Evolutionary conservation across 352 stramenopile species (phyloP), one percentile per base, ranked within the genome.

Genomic region (Phytophthora tentaculata): DNA sequence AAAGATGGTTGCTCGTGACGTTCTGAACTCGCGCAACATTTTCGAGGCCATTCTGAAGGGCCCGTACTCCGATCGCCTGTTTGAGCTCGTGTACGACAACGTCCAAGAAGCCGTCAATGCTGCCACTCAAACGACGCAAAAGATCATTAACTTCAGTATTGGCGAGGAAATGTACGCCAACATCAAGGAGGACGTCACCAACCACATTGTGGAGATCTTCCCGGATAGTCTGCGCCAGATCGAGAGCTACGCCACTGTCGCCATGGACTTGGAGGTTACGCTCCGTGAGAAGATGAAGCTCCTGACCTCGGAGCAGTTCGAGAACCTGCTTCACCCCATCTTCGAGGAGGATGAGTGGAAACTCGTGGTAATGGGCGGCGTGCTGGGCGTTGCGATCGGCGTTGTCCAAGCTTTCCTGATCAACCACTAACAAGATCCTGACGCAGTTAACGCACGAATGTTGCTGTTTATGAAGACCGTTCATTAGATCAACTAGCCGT

Each of bases 331-430:
- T 62, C 97, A 99, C 69, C 97, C 97, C 12, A 97, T 98, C 17
- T 99, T 99, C 77, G 89, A 99, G 74, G 97, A 99, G 69, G 97
- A 99, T 72, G 97, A 99, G 86, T 98, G 97, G 81, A 98, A 98
- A 63, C 82, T 99, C 3, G 98, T 99, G 73, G 74, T 98, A 51
- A 97, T 99, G 73, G 97, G 97, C 44, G 97, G 96, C 20, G 85
- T 95, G 19, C 83, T 99, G 8, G 97, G 97, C 43, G 74, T 97
- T 35, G 62, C 88, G 14, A 97, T 98, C 51, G 97, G 96, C 39
- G 68, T 97, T 63, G 56, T 97, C n/a, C 96, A 99, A 73, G 84
- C 90, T n/a, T 91, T 95, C 64, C 77, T 94, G 26, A 92, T 96
- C 74, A 90, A 92, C 55, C 82, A 92, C 63, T 94, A 85, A 69